phyloP scores from a whole-genome alignment of 2,329 filamentous ascomycete genomes.

The Bertia moriformis region DNA sequence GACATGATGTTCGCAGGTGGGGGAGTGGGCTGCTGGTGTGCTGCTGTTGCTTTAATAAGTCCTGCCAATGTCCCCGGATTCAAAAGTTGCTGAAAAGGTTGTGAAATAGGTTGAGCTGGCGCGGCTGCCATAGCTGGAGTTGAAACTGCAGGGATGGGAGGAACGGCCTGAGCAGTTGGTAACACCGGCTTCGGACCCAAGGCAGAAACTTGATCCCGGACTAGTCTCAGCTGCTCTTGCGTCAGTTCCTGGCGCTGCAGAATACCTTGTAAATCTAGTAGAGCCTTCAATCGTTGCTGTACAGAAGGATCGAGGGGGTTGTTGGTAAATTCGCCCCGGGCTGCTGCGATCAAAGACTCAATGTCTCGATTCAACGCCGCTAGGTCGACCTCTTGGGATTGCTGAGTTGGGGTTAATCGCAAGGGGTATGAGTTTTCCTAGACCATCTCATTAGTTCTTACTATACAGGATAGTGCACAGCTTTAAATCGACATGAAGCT shows the following conservation, averaged over 20 bases:
- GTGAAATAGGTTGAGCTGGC: slow-evolving; percentile 16
- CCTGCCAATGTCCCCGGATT: background rate
- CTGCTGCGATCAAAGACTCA: slow-evolving; percentile 58
- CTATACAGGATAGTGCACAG: no score
- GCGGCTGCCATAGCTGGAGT: slow-evolving; percentile 21
- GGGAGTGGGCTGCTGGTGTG: background rate
- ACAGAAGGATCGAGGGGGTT: slow-evolving; percentile 60
- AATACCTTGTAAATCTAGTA: slow-evolving; percentile 71
- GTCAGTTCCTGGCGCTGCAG: slow-evolving; percentile 66
- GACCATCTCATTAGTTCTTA: background rate
- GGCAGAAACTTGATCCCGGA: slow-evolving; percentile 72
- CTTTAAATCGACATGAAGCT: no score
- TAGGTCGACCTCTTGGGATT: slow-evolving; percentile 37
- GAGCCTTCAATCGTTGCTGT: slow-evolving; percentile 67
- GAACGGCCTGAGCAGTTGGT: slow-evolving; percentile 12
- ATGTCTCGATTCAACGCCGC: slow-evolving; percentile 73
- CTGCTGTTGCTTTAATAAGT: background rate
- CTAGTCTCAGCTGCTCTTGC: slow-evolving; percentile 67
- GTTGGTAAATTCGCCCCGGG: slow-evolving; percentile 43
- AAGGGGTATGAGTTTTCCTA: slow-evolving; percentile 11
- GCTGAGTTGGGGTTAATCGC: slow-evolving; percentile 19
- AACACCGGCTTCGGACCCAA: slow-evolving; percentile 48
- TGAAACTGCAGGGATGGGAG: slow-evolving; percentile 10
- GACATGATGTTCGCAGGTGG: background rate
- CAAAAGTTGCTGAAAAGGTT: slow-evolving; percentile 12